Conservation (phyloP, 768 basidiomycete species). For the Clitopilus hobsonii region DNA sequence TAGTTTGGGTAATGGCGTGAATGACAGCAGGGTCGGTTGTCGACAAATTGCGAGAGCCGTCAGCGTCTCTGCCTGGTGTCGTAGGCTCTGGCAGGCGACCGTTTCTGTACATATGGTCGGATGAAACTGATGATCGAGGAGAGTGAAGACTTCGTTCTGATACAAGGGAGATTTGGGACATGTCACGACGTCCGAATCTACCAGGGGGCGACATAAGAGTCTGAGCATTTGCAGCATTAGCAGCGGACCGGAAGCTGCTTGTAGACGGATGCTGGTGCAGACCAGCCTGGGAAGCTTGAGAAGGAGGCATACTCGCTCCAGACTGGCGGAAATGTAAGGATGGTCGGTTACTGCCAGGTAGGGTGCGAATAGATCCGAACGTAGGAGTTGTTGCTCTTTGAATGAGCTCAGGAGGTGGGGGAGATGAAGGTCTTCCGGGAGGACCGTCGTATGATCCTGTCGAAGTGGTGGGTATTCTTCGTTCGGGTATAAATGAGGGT, state of each 20-base stretch:
- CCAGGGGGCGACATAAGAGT: slow-evolving; percentile 34
- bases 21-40: slow-evolving; percentile 87
- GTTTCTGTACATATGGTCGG: slow-evolving; percentile 58
- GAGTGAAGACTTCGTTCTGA: slow-evolving; percentile 68
- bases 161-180: slow-evolving; percentile 65
- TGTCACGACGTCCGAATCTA: slow-evolving; percentile 46
- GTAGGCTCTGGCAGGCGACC: slow-evolving; percentile 30
- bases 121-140: slow-evolving; percentile 79
- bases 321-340: slow-evolving; percentile 48
- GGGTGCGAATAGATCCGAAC: slow-evolving; percentile 58
- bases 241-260: slow-evolving; percentile 78
- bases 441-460: slow-evolving; percentile 52
- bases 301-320: slow-evolving; percentile 75
- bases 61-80: slow-evolving; percentile 43
- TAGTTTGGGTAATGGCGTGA: slow-evolving; percentile 97
- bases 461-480: slow-evolving; percentile 40
- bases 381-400: slow-evolving; percentile 88
- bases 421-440: slow-evolving; percentile 87
- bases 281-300: slow-evolving; percentile 51
- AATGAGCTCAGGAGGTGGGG: slow-evolving; percentile 89
- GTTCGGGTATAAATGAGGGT: slow-evolving; percentile 72
- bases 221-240: slow-evolving; percentile 52
- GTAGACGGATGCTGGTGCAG: slow-evolving; percentile 74
- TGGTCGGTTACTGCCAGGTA: slow-evolving; percentile 41
- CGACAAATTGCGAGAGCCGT: slow-evolving; percentile 34